These are phyloP conservation scores for slime mould (Dictyostelium discoideum) DNA, from an alignment of 78 protist genomes.

Conservation along the genomic window DNA sequence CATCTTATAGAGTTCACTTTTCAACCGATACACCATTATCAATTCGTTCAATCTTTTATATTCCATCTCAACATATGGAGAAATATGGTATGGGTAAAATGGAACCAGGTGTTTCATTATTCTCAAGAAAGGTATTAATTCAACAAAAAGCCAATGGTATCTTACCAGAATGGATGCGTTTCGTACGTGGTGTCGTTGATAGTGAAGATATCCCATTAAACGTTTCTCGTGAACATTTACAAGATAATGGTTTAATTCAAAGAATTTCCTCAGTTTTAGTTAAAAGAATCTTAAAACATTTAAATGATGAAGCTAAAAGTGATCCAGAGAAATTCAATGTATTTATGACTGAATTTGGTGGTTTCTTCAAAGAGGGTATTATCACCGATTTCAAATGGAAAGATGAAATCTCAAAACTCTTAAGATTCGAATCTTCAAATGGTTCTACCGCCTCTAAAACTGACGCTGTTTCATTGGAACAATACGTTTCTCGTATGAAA, in stretches of 20 bases:
- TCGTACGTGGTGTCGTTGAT: conserved; percentile 94
- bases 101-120: conserved; percentile 94
- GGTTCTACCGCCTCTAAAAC: background rate
- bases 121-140: conserved; percentile 92
- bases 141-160: conserved; percentile 82
- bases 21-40: conserved; percentile 88
- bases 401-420: conserved; percentile 79
- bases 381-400: conserved; percentile 85
- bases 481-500: conserved; percentile 88
- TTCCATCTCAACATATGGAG: conserved; percentile 92
- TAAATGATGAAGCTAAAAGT: conserved; percentile 62
- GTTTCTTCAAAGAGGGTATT: conserved; percentile 90
- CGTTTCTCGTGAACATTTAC: conserved; percentile 94
- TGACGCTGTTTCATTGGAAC: conserved; percentile 62
- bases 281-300: conserved; percentile 77
- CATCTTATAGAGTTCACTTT: conserved; percentile 82
- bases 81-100: conserved; percentile 92
- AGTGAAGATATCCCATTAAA: conserved; percentile 96
- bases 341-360: conserved; percentile 86
- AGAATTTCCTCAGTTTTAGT: conserved; percentile 57
- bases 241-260: conserved; percentile 90
- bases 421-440: conserved; percentile 85
- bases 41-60: conserved; percentile 88
- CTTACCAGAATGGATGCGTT: conserved; percentile 95
- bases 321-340: conserved; percentile 80